Base-by-base conservation (phyloP, 78 protist genomes). In the Speleostelium caveatum region DNA sequence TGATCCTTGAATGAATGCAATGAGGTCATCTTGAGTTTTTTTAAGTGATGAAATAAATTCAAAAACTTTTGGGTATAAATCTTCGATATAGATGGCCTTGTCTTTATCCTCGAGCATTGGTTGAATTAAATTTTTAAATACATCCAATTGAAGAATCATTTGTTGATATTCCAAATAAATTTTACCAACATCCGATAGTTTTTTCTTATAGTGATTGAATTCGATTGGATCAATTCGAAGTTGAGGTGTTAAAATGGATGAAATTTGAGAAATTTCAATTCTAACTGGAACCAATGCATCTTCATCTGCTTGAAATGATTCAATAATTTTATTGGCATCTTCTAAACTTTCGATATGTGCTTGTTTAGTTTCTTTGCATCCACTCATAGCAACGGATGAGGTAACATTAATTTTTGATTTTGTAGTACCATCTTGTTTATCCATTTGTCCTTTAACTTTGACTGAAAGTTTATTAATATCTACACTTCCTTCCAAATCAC, bases 131-230 rank as follows among this genome's bases (percentile, higher is more conserved):
- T 68, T 42, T 24, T 24, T 42, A 36, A 4, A 68, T 22, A 26
- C 32, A n/a, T 38, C 75, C 3, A 68, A 28, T 68, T 42, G 53
- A 68, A 68, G 21, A 39, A 68, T 68, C 55, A 68, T 68, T 42
- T 68, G 53, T 68, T 68, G 61, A 7, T 26, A 24, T 68, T 68
- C 75, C 53, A 53, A 68, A 68, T 68, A 68, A n/a, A n/a, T 33
- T 45, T 28, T 14, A 38, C 73, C 75, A 12, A 68, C 38, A 17
- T 7, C 0, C 41, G 58, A 19, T 42, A 41, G 22, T 68, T 68
- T 68, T 17, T 0, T 45, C 24, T 45, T 45, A 41, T 67, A 65
- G 36, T 36, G 73, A 36, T 2, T 0, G 2, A 65, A 65, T 22
- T 21, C 16, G 0, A 65, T 4, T n/a, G 41, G 53, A 65, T 65